Base-by-base conservation (phyloP, 441 rosid genomes). In the Adansonia rubrostipa region DNA sequence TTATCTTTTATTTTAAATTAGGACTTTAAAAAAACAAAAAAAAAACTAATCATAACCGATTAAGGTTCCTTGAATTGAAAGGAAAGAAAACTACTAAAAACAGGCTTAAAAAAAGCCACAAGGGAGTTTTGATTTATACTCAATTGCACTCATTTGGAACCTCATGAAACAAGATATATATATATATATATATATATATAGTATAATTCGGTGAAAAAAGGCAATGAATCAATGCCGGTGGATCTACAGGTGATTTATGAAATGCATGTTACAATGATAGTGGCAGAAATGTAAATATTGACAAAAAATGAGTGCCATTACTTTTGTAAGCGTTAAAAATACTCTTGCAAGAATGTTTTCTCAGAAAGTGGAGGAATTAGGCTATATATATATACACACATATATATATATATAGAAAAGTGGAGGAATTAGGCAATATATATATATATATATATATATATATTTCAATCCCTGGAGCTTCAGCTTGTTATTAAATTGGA, bases 331-430 rank as follows among this genome's bases (percentile, higher is more conserved):
- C 82, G 80, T 80, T 62, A 54, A 17, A 60, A 62, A 62, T 73
- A 82, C 81, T 11, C 82, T 48, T 47, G 4, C 13, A 62, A 73
- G 87, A 87, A 87, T 86, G 90, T 87, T 64, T 65, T 77, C 48
- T 22, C 71, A 54, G 74, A 42, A 47, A 44, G 24, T 9, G 51
- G 53, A 20, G 53, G n/a, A 57, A 65, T 42, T 9, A 13, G 1
- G 3, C 1, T 33, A 1, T 33, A 63, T 17, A 13, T 28, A 42
- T 9, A 66, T 6, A 9, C n/a, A 42, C 7, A 14, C 51, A 66
- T 42, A 0, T 47, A n/a, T n/a, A n/a, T n/a, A n/a, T n/a, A n/a
- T n/a, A n/a, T n/a, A n/a, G n/a, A n/a, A 24, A 24, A 24, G 28
- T 24, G 28, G 1, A 24, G 28, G 28, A 24, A 24, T 24, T 24